Conservation (phyloP, 805 yeast genomes). For the Kodamaea restingae region DNA sequence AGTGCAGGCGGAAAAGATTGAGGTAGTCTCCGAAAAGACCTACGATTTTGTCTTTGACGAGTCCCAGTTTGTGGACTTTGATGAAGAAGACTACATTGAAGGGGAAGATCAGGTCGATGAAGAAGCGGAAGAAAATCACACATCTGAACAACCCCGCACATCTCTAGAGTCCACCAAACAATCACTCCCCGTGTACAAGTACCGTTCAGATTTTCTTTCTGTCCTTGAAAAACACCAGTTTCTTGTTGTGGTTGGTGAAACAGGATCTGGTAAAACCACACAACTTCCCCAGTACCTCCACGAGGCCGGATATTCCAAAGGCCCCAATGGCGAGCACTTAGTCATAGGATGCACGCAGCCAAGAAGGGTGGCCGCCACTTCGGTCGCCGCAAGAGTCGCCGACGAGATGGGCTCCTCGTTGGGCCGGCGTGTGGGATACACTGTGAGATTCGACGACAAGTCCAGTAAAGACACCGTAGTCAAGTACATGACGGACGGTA, state of each 20-base stretch:
- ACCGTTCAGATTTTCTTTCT: constrained; percentile 54
- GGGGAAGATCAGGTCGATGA: constrained; percentile 29
- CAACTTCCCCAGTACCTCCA: constrained; percentile 84
- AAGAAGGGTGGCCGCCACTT: constrained; percentile 89
- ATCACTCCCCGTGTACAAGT: constrained; percentile 72
- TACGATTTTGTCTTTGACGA: constrained; percentile 78
- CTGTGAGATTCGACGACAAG: constrained; percentile 81
- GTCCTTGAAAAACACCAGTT: constrained; percentile 64
- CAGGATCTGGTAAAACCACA: constrained; percentile 94
- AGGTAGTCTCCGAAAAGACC: constrained; percentile 38
- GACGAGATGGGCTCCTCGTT: constrained; percentile 77
- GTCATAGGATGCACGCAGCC: constrained; percentile 90
- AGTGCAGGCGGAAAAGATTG: constrained; percentile 35
- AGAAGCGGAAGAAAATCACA: constrained; percentile 2
- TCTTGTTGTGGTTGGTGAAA: constrained; percentile 75
- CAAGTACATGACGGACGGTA: constrained; percentile 95
- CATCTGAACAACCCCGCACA: background rate
- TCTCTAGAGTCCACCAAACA: constrained; percentile 49
- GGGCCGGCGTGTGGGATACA: constrained; percentile 89
- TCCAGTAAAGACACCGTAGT: constrained; percentile 58
- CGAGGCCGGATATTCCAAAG: constrained; percentile 72
- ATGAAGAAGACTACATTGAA: constrained; percentile 39
- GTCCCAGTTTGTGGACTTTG: constrained; percentile 55
- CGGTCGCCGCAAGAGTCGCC: constrained; percentile 88
- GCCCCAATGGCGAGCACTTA: constrained; percentile 28